Evolutionary conservation across 108 stramenopile genomes (phyloP).

Genomic region (Discostella pseudostelligera): DNA sequence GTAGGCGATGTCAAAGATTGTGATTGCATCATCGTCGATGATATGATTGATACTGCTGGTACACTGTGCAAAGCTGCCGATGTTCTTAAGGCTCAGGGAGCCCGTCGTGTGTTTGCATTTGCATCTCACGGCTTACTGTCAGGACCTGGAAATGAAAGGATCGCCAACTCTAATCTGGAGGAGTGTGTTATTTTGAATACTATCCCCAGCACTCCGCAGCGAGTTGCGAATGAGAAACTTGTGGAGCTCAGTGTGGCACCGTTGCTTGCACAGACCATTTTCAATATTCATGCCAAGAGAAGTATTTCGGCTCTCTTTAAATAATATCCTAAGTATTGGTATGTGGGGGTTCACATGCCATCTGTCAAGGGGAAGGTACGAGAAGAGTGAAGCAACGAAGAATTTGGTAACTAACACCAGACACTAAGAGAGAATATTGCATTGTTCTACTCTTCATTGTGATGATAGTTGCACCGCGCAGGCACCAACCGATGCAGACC

Average conservation of each 20-base stretch:
- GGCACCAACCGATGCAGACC: too few species aligned
- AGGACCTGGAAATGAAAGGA: conserved; percentile 95
- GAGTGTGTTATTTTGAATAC: conserved; percentile 94
- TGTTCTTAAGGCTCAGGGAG: conserved; percentile 91
- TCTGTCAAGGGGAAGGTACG: not conserved
- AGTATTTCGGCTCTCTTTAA: conserved; percentile 99
- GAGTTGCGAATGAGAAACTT: conserved; percentile 88
- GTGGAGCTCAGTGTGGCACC: conserved; percentile 95
- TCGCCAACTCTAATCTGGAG: conserved; percentile 93
- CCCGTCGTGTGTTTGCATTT: conserved; percentile 97
- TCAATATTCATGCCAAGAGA: conserved; percentile 99
- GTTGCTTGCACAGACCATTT: conserved; percentile 96
- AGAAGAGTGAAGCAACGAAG: too few species aligned
- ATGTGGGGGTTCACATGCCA: too few species aligned
- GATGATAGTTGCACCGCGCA: too few species aligned
- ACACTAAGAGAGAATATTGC: not conserved
- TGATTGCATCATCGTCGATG: conserved; percentile 99
- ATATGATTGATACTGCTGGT: conserved; percentile 99
- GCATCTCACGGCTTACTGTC: conserved; percentile 98
- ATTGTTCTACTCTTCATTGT: not conserved
- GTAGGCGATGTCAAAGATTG: conserved; percentile 97
- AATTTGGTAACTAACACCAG: too few species aligned
- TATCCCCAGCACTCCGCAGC: conserved; percentile 85
- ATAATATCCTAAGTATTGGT: conserved; percentile 38
- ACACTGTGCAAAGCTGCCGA: conserved; percentile 99